These are phyloP conservation scores for Solioccasus polychromus DNA, from an alignment of 768 basidiomycete genomes.

Conservation along the genomic window DNA sequence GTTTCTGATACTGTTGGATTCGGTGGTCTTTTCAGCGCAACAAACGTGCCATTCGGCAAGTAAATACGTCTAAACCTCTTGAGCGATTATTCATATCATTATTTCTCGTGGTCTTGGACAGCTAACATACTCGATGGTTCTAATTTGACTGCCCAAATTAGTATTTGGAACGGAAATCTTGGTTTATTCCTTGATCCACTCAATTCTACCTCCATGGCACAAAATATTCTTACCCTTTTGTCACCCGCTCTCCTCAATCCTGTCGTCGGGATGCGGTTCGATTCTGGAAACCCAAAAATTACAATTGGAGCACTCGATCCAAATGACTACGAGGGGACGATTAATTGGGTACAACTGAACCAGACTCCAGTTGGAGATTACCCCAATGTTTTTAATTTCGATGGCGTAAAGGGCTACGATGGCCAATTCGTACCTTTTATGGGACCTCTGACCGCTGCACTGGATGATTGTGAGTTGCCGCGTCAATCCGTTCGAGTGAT, in stretches of 20 bases:
- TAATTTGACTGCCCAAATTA: not conserved
- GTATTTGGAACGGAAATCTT: slow-evolving; percentile 21
- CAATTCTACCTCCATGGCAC: slow-evolving; percentile 7
- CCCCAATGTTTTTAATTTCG: slow-evolving; percentile 22
- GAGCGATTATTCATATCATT: not conserved
- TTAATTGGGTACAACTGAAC: slow-evolving; percentile 29
- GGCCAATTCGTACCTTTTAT: slow-evolving; percentile 22
- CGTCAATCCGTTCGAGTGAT: not conserved
- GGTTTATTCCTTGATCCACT: slow-evolving; percentile 27
- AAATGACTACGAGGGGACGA: slow-evolving; percentile 29
- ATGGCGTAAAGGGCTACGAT: slow-evolving; percentile 31
- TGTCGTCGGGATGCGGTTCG: slow-evolving; percentile 29
- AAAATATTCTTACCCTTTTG: slow-evolving; percentile 19
- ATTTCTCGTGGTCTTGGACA: not conserved
- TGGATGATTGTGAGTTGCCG: slow-evolving; percentile 26
- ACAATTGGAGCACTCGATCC: slow-evolving; percentile 33
- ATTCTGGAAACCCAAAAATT: slow-evolving; percentile 26
- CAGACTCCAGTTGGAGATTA: slow-evolving; percentile 17
- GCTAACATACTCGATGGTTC: slow-evolving; percentile 25
- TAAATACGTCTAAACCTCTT: not conserved
- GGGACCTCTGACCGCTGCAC: slow-evolving; percentile 15
- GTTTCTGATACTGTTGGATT: slow-evolving; percentile 22
- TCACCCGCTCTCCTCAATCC: slow-evolving; percentile 29
- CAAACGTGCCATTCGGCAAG: slow-evolving; percentile 18
- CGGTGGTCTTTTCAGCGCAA: slow-evolving; percentile 14